Conservation (phyloP, 1,139 yeast genomes). For the Debaryomyces subglobosus region DNA sequence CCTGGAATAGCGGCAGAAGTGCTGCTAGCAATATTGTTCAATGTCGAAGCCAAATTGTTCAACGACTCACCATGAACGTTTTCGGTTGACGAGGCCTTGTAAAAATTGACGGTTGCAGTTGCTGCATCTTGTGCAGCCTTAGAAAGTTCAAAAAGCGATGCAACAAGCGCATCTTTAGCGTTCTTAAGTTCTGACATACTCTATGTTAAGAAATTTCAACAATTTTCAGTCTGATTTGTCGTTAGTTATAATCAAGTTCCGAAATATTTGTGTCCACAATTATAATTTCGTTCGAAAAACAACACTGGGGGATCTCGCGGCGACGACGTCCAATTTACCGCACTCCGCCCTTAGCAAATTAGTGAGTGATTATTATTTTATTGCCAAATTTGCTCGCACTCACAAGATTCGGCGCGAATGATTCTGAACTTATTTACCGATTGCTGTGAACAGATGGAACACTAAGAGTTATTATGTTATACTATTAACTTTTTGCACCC, state of each 20-base stretch:
- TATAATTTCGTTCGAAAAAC: slow-evolving; percentile 1
- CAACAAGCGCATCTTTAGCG: slow-evolving; percentile 60
- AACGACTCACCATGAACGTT: slow-evolving; percentile 37
- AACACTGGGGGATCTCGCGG: slow-evolving; percentile 4
- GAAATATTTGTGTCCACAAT: neutral
- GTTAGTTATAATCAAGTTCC: neutral
- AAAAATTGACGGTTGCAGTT: slow-evolving; percentile 73
- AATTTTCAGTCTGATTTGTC: neutral
- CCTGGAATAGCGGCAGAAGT: slow-evolving; percentile 15
- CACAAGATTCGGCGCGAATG: slow-evolving; percentile 2
- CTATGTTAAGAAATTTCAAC: neutral
- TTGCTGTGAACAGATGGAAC: neutral
- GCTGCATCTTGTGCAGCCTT: slow-evolving; percentile 84
- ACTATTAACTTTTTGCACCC: slow-evolving; percentile 3
- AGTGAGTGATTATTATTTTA: slow-evolving; percentile 2
- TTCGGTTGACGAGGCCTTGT: slow-evolving; percentile 51
- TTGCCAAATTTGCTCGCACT: neutral
- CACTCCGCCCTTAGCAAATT: slow-evolving; percentile 7
- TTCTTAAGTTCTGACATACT: slow-evolving; percentile 40
- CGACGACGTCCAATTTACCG: slow-evolving; percentile 2
- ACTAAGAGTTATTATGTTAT: neutral
- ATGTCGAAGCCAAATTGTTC: slow-evolving; percentile 35
- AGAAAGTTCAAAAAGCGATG: slow-evolving; percentile 77
- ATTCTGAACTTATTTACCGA: neutral
- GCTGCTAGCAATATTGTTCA: slow-evolving; percentile 22